phyloP scores from a whole-genome alignment of 441 rosid species.

The Eutrema salsugineum region DNA sequence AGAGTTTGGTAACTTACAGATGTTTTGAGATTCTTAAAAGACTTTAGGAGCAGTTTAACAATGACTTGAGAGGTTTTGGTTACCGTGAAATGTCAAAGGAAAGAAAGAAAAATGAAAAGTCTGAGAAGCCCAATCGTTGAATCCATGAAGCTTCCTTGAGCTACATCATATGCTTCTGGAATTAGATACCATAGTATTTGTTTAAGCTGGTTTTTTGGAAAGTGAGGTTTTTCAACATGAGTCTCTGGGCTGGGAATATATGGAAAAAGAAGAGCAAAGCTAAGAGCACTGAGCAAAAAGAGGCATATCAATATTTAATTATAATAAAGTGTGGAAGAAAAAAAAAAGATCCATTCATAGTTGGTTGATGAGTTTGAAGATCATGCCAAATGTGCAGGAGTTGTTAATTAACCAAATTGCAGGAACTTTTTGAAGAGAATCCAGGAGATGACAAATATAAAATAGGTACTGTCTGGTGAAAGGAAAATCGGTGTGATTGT shows the following conservation, averaged over 20 bases:
- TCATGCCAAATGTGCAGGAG: constrained; percentile 25
- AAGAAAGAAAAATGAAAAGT: constrained; percentile 28
- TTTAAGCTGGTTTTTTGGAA: constrained; percentile 25
- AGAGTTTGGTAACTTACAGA: constrained; percentile 12
- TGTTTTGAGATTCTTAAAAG: constrained; percentile 18
- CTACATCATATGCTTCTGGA: constrained; percentile 25
- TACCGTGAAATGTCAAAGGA: constrained; percentile 29
- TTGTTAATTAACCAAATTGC: constrained; percentile 7
- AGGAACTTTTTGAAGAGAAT: constrained; percentile 19
- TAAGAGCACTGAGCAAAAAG: constrained; percentile 25
- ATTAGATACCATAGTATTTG: constrained; percentile 33
- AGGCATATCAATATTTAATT: constrained; percentile 17
- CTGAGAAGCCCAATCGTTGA: constrained; percentile 22
- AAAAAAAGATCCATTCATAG: background rate
- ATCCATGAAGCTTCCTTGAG: constrained; percentile 22
- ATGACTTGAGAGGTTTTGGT: constrained; percentile 22
- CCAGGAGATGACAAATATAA: constrained; percentile 7
- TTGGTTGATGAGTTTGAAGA: constrained; percentile 16
- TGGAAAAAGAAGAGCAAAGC: constrained; percentile 16
- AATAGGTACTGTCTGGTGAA: background rate
- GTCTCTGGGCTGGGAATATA: constrained; percentile 25
- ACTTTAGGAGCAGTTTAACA: constrained; percentile 19
- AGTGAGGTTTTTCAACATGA: constrained; percentile 15
- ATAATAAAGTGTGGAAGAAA: constrained; percentile 6
- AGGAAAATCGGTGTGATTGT: constrained; percentile 10